Percentiles rank a stretch among this genome's conserved stretches.
These are phyloP conservation scores for Tetrahymena thermophila DNA, from an alignment of 73 alveolate genomes.

Conservation along the genomic window DNA sequence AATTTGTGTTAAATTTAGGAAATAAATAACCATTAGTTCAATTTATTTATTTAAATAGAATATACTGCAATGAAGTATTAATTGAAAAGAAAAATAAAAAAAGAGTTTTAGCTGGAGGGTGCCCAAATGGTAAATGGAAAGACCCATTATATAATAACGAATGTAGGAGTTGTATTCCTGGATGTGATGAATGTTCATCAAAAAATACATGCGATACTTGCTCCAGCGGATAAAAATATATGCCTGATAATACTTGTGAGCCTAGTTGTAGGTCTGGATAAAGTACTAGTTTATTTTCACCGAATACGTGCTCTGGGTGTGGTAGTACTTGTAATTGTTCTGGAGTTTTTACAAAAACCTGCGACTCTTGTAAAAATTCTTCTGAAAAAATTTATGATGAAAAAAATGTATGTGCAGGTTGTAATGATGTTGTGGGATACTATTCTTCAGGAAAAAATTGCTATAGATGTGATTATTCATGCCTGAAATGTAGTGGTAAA, in stretches of 20 bases:
- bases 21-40: too few relatives aligned
- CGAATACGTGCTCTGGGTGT: neutral
- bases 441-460: neutral
- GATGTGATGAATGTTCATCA: neutral
- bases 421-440: neutral
- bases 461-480: neutral
- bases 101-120: neutral
- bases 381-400: neutral
- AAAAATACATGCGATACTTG: neutral
- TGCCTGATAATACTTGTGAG: neutral
- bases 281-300: neutral
- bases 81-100: neutral
- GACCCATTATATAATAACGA: neutral
- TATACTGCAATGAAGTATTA: neutral
- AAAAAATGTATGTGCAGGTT: neutral
- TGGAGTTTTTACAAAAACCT: neutral
- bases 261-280: neutral
- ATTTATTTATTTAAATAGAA: neutral
- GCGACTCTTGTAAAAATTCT: neutral
- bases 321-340: neutral
- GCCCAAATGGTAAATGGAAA: neutral
- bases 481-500: neutral
- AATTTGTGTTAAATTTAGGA: too few relatives aligned
- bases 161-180: neutral
- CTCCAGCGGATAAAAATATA: neutral